Percentiles rank a stretch among this genome's conserved stretches.
Conservation (phyloP, 139 green algal genomes). For the Mychonastes homosphaera region DNA sequence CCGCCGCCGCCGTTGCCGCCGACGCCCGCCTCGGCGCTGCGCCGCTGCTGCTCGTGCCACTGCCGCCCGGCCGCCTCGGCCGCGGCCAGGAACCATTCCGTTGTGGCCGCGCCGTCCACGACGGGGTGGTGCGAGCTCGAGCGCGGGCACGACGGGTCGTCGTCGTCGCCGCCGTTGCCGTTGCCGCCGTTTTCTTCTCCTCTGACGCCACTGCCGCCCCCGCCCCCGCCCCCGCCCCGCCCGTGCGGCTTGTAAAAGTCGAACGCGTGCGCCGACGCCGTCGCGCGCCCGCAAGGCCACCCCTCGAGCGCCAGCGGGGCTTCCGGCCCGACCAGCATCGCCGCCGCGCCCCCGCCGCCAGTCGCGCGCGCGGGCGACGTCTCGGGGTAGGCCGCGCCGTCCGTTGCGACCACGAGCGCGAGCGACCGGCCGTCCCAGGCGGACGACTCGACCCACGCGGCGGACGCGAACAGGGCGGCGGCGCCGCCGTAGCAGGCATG, state of each 20-base stretch:
- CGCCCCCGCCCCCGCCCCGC: not conserved
- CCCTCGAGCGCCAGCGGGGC: conserved; percentile 66
- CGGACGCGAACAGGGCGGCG: conserved; percentile 59
- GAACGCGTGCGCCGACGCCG: conserved; percentile 45
- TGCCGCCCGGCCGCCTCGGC: conserved; percentile 8
- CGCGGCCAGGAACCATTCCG: conserved; percentile 21
- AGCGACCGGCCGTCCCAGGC: conserved; percentile 69
- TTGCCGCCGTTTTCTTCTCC: too few relatives aligned
- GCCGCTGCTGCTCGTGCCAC: conserved; percentile 1
- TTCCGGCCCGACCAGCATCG: conserved; percentile 72
- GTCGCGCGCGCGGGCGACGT: conserved; percentile 30
- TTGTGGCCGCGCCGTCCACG: conserved; percentile 30
- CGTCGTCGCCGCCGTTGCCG: too few relatives aligned
- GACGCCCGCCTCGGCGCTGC: not conserved
- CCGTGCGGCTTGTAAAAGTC: conserved; percentile 78
- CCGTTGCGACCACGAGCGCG: conserved; percentile 67
- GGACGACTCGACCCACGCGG: conserved; percentile 48
- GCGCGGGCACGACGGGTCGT: too few relatives aligned
- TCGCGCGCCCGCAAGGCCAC: conserved; percentile 37
- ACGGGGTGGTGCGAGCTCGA: too few relatives aligned
- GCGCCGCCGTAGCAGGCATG: conserved; percentile 84
- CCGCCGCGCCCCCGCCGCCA: conserved; percentile 65
- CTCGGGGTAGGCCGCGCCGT: conserved; percentile 57
- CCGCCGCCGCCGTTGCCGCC: not conserved
- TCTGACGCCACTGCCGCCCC: not conserved